Conservation (phyloP, 495 filamentous ascomycete genomes). For the Penicillium lividum region DNA sequence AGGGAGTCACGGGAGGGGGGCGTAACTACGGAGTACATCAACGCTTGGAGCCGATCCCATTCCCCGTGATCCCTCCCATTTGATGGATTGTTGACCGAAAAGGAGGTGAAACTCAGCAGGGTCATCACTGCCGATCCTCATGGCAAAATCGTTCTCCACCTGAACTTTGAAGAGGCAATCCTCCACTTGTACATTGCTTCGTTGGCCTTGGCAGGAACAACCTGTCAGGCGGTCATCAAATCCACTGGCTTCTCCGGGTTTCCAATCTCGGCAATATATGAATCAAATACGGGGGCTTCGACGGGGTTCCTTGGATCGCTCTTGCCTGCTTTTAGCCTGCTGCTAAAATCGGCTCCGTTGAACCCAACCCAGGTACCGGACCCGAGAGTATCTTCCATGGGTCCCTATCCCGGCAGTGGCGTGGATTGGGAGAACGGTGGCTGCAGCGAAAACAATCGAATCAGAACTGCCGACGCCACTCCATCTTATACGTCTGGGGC, state of each 20-base stretch:
- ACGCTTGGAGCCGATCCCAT: conserved; percentile 39
- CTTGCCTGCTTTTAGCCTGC: not conserved
- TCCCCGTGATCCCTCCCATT: conserved; percentile 24
- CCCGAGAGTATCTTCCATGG: conserved; percentile 15
- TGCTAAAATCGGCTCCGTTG: not conserved
- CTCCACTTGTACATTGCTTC: conserved; percentile 2
- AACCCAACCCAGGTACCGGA: conserved; percentile 11
- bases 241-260: not conserved
- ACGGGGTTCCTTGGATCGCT: not conserved
- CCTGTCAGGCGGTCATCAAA: not conserved
- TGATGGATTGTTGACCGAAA: conserved; percentile 29
- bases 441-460: conserved; percentile 15
- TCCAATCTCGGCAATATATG: not conserved
- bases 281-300: not conserved
- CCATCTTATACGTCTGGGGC: conserved; percentile 20
- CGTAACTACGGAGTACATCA: not conserved
- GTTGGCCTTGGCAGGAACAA: conserved; percentile 5
- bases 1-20: not conserved
- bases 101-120: conserved; percentile 32
- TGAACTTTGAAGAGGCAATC: not conserved
- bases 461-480: conserved; percentile 28
- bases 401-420: conserved; percentile 23
- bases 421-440: conserved; percentile 16
- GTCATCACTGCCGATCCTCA: conserved; percentile 35
- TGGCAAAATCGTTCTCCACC: conserved; percentile 6